Evolutionary conservation across 495 filamentous ascomycete genomes (phyloP), one percentile per base, ranked within the genome.

Genomic region (Xylaria castorea): DNA sequence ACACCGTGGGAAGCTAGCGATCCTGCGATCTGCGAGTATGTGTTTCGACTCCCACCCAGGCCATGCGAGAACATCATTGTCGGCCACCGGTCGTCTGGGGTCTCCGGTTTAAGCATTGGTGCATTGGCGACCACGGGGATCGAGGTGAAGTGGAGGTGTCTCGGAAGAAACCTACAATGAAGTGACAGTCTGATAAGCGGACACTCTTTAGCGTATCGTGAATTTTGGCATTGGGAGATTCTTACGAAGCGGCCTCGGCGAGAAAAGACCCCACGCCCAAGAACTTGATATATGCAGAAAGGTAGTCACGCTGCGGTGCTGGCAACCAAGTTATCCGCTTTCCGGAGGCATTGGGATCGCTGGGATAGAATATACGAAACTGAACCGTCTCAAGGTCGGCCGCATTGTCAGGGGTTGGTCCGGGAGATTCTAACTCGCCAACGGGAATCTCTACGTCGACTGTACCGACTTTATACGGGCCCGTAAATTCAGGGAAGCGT

Each of bases 41-140:
- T 85, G 63, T 94, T 93, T 42, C 91, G 83, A 51, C 86, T 89
- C 22, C 93, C 93, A 5, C 91, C 93, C 3, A 95, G 84, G 4
- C 93, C 93, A 77, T 95, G 93, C 12, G 92, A 94, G 81, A 95
- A 94, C 42, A 95, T 84, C 82, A 92, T 88, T 0, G 92, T 92
- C 1, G 93, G 93, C 89, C 92, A 93, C 83, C 88, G 81, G 27
- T 79, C 74, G 63, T 81, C 71, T 6, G 80, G 71, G 57, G 73
- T 76, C 34, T 80, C 75, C 7, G 78, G 76, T 14, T 75, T 46
- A 32, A 80, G 79, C 2, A 85, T 64, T 1, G 77, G 70, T 70
- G 85, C 81, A 74, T 84, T 81, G 79, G 87, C 79, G 75, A 83
- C 66, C 73, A 83, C 81, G 71, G 83, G 78, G 78, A 85, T 90